Evolutionary conservation across 345 rosid genomes (phyloP).

Genomic region (Capsella bursapastoris): DNA sequence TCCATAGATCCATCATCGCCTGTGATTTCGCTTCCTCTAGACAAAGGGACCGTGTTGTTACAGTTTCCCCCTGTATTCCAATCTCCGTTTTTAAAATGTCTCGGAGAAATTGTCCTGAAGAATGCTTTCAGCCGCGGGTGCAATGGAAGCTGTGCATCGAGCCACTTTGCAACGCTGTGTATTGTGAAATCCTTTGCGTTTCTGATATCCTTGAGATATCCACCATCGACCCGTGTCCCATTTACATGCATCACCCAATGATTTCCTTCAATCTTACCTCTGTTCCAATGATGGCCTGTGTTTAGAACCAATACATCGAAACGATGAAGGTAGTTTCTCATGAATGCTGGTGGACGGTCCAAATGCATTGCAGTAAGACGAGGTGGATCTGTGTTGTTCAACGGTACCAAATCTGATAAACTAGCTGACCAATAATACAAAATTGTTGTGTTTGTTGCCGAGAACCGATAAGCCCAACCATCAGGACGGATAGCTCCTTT

Average conservation of each 20-base stretch:
- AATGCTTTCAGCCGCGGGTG: conserved; percentile 63
- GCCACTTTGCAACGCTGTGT: conserved; percentile 63
- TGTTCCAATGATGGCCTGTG: conserved; percentile 91
- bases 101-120: conserved; percentile 76
- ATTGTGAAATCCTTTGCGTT: conserved; percentile 64
- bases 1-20: conserved; percentile 59
- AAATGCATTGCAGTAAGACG: conserved; percentile 66
- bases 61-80: conserved; percentile 88
- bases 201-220: conserved; percentile 48
- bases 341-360: conserved; percentile 74
- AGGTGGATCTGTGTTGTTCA: conserved; percentile 50
- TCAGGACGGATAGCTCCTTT: conserved; percentile 66
- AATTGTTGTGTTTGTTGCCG: conserved; percentile 68
- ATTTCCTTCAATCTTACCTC: conserved; percentile 70
- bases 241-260: conserved; percentile 71
- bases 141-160: conserved; percentile 59
- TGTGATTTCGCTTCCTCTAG: conserved; percentile 53
- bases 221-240: conserved; percentile 52
- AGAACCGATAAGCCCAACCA: conserved; percentile 73
- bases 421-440: conserved; percentile 78
- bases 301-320: conserved; percentile 71
- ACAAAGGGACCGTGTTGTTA: conserved; percentile 62
- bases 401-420: conserved; percentile 56
- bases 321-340: conserved; percentile 55
- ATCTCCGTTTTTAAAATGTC: conserved; percentile 74